Base-by-base conservation (phyloP, 441 rosid genomes). In the Euphorbia schlechtendalii region DNA sequence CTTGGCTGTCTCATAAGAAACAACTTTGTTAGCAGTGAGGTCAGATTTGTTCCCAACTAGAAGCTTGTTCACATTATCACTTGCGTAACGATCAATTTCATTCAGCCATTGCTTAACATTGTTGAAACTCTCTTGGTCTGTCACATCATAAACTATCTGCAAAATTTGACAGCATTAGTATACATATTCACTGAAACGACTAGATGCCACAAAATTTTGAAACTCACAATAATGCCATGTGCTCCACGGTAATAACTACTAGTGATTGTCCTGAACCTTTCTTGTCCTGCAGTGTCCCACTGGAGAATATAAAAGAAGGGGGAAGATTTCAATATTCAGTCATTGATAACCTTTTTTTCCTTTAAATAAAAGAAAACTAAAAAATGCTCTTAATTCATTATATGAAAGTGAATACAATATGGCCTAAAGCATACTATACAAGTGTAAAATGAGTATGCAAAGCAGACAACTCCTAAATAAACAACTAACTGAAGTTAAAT, bases 271-370 rank as follows among this genome's bases (percentile, higher is more conserved):
- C 90, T 78, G 51, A 85, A 85, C 25, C 90, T 83, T 71, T 83
- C 90, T 77, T 85, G 90, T 17, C 90, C 90, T 2, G 90, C 90
- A 54, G 90, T 85, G 71, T 85, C 90, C 90, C 90, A 85, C 90
- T 85, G 73, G 60, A 65, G 48, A 43, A 43, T 5, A 43, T 4
- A 5, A 43, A 14, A 12, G 7, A 4, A 4, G 10, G 14, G 8
- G 14, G 17, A 32, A 0, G 18, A 6, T 2, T 17, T 11, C 48
- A 3, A 25, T 60, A 18, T 27, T 5, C 14, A 21, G 27, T 69
- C 74, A 82, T 7, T 20, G 36, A 12, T 9, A 49, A 13, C 27
- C 22, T 56, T n/a, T 59, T 9, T 7, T 10, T 4, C 15, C 28
- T 46, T 28, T 34, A 36, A 38, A 60, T 18, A 27, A n/a, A 22